Base-by-base conservation (phyloP, 1,139 yeast species). In the Geotrichum carabidarum region DNA sequence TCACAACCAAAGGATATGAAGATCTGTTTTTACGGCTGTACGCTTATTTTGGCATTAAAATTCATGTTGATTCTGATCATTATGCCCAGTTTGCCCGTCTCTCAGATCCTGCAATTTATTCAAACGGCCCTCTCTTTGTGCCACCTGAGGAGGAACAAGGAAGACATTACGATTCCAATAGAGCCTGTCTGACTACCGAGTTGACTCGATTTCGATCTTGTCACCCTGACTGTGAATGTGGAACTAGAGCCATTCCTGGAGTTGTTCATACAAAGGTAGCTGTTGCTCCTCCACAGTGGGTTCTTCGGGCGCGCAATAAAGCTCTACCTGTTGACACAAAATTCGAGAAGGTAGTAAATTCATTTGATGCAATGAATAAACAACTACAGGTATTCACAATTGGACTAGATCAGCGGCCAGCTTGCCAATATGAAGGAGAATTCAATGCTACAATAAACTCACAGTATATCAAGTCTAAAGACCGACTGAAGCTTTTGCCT, bases 1-100 rank as follows among this genome's bases (percentile, higher is more conserved):
- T 78, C 55, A 64, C 69, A 6, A 74, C 75, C 0, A 65, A 77
- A 1, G 86, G 87, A 1, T 81, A 80, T 58, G 87, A 82, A 61
- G 82, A 79, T 57, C 77, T 75, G 0, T 78, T 84, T 79, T 66
- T 74, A 1, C 72, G 72, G 8, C 63, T 80, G 1, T 70, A 74
- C 0, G 62, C 67, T 1, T 58, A 66, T 6, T 69, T 76, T 36
- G 60, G 65, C 2, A 73, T 74, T 0, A 64, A 63, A 27, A 58
- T 80, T 1, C 76, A 71, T 53, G 62, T 74, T n/a, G 73, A 68
- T 37, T 50, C 57, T 1, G 68, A 68, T 22, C 60, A 69, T 7
- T 57, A 55, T 38, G 47, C 62, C 9, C 61, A 74, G 37, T 65
- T 68, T 36, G 40, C 57, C 32, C 42, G 59, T 14, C 54, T 67